Base-by-base conservation (phyloP, 306 rosid species). In the Dryas drummondii region DNA sequence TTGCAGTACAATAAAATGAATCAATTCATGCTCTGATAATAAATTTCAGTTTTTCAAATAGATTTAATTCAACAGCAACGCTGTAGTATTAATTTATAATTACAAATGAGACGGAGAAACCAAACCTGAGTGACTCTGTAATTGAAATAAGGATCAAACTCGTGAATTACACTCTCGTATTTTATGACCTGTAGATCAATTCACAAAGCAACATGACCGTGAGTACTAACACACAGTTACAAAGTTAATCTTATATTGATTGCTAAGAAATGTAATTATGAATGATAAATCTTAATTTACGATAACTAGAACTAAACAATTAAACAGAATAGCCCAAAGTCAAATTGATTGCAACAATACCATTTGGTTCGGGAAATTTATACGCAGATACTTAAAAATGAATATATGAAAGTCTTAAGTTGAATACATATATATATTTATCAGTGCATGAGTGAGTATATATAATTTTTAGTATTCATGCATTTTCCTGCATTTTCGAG, bases 81-180 rank as follows among this genome's bases (percentile, higher is more conserved):
- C 12, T 65, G 37, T 19, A 53, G 49, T 54, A 48, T 14, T 16
- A 5, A 15, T 55, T 40, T 48, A 42, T 6, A 6, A 1, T 16
- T 4, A 44, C 40, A 68, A 51, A 42, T 19, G 60, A 78, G 66
- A 79, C 59, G 62, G 77, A 32, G 66, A 77, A 82, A 87, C 13
- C 90, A 74, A 79, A 96, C 99, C 99, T 96, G 99, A 56, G 99
- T 94, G 83, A 94, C 98, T 82, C 98, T 87, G 72, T 94, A 94
- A 82, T 94, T 94, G 88, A 94, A 94, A 79, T 94, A 94, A 70
- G 98, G 98, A 86, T 94, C 98, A 55, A 94, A 94, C 80, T 94
- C 98, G 22, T 94, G 98, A 76, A 94, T 94, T 68, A 94, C 98
- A 68, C 98, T 94, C 89, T 94, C 98, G 46, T 94, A 94, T 86